Evolutionary conservation across 2,329 filamentous ascomycete species (phyloP).

Genomic region (Aspergillus neoniger): DNA sequence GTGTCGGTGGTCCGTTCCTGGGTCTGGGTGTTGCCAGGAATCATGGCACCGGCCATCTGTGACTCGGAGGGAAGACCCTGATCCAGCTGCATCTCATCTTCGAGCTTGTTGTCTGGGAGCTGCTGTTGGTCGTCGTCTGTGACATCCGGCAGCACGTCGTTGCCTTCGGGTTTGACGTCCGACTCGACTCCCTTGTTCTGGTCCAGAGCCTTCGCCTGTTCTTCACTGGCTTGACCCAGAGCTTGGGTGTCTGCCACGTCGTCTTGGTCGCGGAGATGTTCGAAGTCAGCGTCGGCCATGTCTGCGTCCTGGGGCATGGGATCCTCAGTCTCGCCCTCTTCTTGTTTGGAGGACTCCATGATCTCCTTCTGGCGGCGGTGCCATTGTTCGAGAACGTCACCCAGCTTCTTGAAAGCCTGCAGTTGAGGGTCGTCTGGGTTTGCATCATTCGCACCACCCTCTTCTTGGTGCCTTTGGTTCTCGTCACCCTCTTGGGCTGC

Average conservation of each 20-base stretch:
- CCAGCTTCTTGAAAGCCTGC: conserved; percentile 90
- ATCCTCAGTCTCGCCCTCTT: conserved; percentile 51
- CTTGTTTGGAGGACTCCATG: conserved; percentile 58
- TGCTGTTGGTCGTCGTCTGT: conserved; percentile 45
- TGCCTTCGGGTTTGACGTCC: conserved; percentile 58
- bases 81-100: conserved; percentile 48
- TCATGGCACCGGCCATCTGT: conserved; percentile 52
- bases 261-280: conserved; percentile 86
- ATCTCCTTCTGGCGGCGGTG: conserved; percentile 88
- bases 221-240: conserved; percentile 81
- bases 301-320: conserved; percentile 65
- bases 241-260: conserved; percentile 85
- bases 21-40: conserved; percentile 51
- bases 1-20: conserved; percentile 30
- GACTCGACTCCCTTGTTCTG: conserved; percentile 84
- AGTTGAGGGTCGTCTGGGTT: conserved; percentile 46
- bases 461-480: conserved; percentile 38
- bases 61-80: conserved; percentile 39
- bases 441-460: conserved; percentile 40
- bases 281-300: conserved; percentile 79
- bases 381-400: conserved; percentile 90
- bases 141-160: conserved; percentile 59
- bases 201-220: conserved; percentile 82
- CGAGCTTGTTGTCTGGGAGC: conserved; percentile 49
- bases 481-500: conserved; percentile 46